Percentiles rank a stretch among this genome's conserved stretches.
Evolutionary conservation across 1,284 basidiomycete species (phyloP).

Genomic region (Pyrrhoderma lamaoense): DNA sequence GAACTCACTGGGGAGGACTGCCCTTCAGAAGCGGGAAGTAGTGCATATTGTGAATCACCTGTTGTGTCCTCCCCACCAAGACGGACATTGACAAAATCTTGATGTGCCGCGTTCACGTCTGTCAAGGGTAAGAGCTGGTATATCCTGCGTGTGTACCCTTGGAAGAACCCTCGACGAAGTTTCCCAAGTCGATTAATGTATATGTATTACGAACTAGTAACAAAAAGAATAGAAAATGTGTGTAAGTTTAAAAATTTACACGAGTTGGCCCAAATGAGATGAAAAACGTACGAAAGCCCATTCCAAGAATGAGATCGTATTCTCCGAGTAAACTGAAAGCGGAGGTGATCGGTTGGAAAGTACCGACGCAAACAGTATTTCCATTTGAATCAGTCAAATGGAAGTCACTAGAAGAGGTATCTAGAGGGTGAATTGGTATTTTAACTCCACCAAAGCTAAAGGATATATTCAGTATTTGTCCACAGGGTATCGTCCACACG

Average conservation of each 20-base stretch:
- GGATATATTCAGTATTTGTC: constrained; percentile 59
- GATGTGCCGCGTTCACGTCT: constrained; percentile 34
- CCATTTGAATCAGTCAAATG: constrained; percentile 46
- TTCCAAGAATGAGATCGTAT: constrained; percentile 72
- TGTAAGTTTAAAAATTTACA: background rate
- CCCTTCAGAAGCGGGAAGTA: constrained; percentile 54
- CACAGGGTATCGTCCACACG: constrained; percentile 69
- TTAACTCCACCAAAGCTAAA: constrained; percentile 61
- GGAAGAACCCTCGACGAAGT: constrained; percentile 39
- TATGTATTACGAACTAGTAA: constrained; percentile 62
- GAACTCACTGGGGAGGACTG: constrained; percentile 57
- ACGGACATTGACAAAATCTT: constrained; percentile 50
- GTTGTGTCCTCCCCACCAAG: constrained; percentile 29
- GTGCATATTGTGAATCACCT: constrained; percentile 34
- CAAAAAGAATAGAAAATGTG: constrained; percentile 2
- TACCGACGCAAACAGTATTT: constrained; percentile 55
- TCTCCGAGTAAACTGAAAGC: constrained; percentile 69
- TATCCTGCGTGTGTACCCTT: constrained; percentile 38
- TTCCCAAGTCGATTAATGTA: constrained; percentile 50
- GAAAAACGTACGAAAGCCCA: constrained; percentile 59
- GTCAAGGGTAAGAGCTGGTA: constrained; percentile 48
- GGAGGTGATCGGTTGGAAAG: constrained; percentile 77
- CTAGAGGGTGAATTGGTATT: constrained; percentile 69
- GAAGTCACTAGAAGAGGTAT: constrained; percentile 63
- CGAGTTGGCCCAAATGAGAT: background rate